phyloP scores from a whole-genome alignment of 2,329 filamentous ascomycete species.

The Botrytis fabae region DNA sequence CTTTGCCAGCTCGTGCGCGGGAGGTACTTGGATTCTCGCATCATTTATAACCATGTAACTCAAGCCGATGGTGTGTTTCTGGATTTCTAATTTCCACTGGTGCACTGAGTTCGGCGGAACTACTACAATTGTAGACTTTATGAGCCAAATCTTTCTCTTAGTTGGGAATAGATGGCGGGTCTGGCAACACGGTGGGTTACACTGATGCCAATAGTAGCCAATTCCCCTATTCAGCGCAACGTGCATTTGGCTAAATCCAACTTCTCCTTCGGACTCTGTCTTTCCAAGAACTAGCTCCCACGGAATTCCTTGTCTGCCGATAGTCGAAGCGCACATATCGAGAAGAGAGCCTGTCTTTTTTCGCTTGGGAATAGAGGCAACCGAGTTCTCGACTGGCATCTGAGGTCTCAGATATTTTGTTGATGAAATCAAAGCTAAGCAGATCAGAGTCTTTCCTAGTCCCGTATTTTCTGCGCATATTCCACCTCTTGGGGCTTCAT shows the following conservation, averaged over 20 bases:
- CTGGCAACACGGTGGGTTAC: constrained; percentile 45
- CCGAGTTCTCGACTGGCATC: constrained; percentile 62
- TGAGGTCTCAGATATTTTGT: constrained; percentile 68
- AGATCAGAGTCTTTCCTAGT: constrained; percentile 85
- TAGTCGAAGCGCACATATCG: constrained; percentile 73
- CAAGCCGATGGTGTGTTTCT: constrained; percentile 70
- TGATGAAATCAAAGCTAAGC: constrained; percentile 72
- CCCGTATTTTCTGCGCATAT: constrained; percentile 82
- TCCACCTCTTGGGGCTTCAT: constrained; percentile 74
- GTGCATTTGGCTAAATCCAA: background rate
- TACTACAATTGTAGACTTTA: constrained; percentile 71
- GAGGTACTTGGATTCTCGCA: constrained; percentile 54
- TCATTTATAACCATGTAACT: constrained; percentile 63
- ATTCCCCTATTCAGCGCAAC: constrained; percentile 57
- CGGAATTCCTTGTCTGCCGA: constrained; percentile 66
- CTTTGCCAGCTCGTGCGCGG: constrained; percentile 55
- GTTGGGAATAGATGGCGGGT: constrained; percentile 44
- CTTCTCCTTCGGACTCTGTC: constrained; percentile 24
- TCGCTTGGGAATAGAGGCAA: constrained; percentile 43
- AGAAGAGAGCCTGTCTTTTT: constrained; percentile 61
- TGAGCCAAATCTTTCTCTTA: constrained; percentile 59
- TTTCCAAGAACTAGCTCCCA: constrained; percentile 67
- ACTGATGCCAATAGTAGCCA: constrained; percentile 58
- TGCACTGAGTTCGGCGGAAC: constrained; percentile 80
- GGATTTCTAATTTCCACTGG: constrained; percentile 82